A percentile compares a stretch with the other conserved stretches of the same genome.
These are phyloP conservation scores for Dendrobium nobile DNA, from an alignment of 106 monocot species.

Conservation along the genomic window DNA sequence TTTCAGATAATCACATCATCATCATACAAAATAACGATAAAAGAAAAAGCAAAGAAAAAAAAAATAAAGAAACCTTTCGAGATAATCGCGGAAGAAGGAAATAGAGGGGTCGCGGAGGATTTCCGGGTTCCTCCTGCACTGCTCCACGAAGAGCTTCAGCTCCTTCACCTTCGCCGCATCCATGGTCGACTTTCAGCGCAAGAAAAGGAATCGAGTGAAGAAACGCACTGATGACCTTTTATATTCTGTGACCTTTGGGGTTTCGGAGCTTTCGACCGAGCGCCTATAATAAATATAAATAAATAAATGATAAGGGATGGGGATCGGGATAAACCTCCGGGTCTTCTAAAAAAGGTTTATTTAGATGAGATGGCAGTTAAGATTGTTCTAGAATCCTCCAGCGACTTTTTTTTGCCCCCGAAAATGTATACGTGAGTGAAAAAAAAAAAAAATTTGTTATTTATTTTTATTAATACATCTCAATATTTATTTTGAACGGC, in stretches of 20 bases:
- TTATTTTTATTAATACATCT: too few species aligned
- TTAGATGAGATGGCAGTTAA: background rate
- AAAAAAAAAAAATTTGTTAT: too few species aligned
- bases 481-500: too few species aligned
- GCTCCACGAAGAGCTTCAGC: conserved; percentile 68
- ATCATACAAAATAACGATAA: background rate
- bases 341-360: background rate
- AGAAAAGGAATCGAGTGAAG: conserved; percentile 2
- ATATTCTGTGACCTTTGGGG: background rate
- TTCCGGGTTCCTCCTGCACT: conserved; percentile 63
- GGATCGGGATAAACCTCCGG: background rate
- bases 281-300: background rate
- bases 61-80: conserved; percentile 54
- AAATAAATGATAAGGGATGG: background rate
- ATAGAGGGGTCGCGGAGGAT: conserved; percentile 69
- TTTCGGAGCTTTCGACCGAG: background rate
- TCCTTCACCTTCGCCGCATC: conserved; percentile 67
- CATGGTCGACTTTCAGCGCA: conserved; percentile 24
- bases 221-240: background rate
- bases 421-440: too few species aligned
- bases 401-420: too few species aligned
- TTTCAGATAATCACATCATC: background rate
- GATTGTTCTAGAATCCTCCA: too few species aligned
- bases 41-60: background rate
- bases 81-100: conserved; percentile 80